phyloP scores from a whole-genome alignment of 331 rosid genomes.

The Quercus tomentella region DNA sequence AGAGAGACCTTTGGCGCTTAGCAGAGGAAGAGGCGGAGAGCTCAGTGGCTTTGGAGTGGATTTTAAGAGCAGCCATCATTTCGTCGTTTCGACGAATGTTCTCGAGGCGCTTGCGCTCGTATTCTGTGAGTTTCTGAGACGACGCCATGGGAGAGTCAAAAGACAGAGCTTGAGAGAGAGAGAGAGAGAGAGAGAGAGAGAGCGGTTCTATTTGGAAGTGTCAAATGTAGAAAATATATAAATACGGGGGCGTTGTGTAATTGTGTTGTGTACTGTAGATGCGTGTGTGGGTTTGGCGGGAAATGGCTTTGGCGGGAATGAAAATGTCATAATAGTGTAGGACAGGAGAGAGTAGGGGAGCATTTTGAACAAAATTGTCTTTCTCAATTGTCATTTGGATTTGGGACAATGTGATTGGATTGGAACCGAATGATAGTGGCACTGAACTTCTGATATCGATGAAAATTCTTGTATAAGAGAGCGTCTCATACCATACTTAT shows the following conservation, averaged over 20 bases:
- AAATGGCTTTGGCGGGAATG: conserved; percentile 19
- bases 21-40: conserved; percentile 50
- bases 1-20: conserved; percentile 64
- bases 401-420: too few species aligned
- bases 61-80: conserved; percentile 74
- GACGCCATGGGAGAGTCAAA: conserved; percentile 43
- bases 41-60: conserved; percentile 60
- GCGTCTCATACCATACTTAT: accelerated
- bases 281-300: conserved; percentile 10
- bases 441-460: too few species aligned
- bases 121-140: conserved; percentile 48
- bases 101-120: conserved; percentile 80
- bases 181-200: background rate
- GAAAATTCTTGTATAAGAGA: too few species aligned
- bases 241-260: too few species aligned
- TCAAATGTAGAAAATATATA: background rate
- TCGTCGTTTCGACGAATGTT: conserved; percentile 88
- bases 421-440: too few species aligned
- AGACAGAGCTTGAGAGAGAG: background rate
- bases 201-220: background rate
- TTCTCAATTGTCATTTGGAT: too few species aligned
- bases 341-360: too few species aligned
- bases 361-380: too few species aligned
- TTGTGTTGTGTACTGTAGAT: too few species aligned
- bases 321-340: background rate